Conservation (phyloP, 768 basidiomycete genomes). For the Kwoniella dejecticola region DNA sequence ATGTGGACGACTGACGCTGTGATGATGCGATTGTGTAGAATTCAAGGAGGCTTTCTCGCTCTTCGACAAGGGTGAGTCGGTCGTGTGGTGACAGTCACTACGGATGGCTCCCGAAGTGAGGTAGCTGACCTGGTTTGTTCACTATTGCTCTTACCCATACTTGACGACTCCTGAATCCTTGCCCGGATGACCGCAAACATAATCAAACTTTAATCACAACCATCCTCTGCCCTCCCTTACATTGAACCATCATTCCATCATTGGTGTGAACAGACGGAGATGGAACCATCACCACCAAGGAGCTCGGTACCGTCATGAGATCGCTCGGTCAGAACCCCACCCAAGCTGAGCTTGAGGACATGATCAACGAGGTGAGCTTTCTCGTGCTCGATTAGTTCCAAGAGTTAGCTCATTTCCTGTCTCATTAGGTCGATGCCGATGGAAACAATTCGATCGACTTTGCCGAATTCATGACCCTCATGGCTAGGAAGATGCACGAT, state of each 20-base stretch:
- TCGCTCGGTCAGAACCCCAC: slow-evolving; percentile 91
- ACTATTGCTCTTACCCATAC: not conserved
- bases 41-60: slow-evolving; percentile 99
- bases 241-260: too few species aligned
- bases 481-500: slow-evolving; percentile 87
- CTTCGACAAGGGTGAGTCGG: slow-evolving; percentile 86
- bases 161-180: too few species aligned
- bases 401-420: not conserved
- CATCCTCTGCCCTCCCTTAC: too few species aligned
- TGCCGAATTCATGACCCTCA: slow-evolving; percentile 78
- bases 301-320: slow-evolving; percentile 92
- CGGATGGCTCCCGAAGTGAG: too few species aligned
- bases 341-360: slow-evolving; percentile 86
- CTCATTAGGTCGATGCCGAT: slow-evolving; percentile 71
- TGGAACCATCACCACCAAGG: slow-evolving; percentile 86
- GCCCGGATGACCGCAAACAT: too few species aligned
- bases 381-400: not conserved
- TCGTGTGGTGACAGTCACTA: too few species aligned
- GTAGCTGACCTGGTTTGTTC: not conserved
- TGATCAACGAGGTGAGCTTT: slow-evolving; percentile 76
- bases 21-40: slow-evolving; percentile 61
- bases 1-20: not conserved
- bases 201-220: too few species aligned
- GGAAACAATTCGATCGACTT: slow-evolving; percentile 86
- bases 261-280: slow-evolving; percentile 67